phyloP scores from a whole-genome alignment of 495 filamentous ascomycete genomes.

The Penicillium malachiteum region DNA sequence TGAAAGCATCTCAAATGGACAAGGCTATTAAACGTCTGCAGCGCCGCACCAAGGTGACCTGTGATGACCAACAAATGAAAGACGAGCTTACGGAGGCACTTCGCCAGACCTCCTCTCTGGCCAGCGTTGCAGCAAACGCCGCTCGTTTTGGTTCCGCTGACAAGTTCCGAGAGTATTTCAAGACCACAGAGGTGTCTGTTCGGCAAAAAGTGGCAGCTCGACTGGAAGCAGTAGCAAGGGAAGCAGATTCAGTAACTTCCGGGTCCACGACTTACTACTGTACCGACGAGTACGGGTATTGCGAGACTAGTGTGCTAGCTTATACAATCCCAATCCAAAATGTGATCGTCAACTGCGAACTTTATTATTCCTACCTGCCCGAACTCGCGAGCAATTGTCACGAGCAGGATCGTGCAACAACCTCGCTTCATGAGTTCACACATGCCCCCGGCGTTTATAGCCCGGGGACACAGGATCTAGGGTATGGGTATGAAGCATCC shows the following conservation, averaged over 20 bases:
- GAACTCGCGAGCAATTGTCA: conserved; percentile 48
- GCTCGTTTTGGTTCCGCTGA: conserved; percentile 47
- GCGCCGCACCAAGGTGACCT: conserved; percentile 50
- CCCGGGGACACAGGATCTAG: conserved; percentile 56
- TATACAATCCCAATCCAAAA: conserved; percentile 54
- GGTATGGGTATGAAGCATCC: conserved; percentile 57
- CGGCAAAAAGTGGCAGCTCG: conserved; percentile 52
- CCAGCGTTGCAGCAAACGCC: conserved; percentile 52
- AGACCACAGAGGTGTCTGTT: conserved; percentile 44
- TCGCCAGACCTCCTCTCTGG: conserved; percentile 48
- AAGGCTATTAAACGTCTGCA: conserved; percentile 43
- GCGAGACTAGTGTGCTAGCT: conserved; percentile 51
- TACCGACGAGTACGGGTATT: conserved; percentile 49
- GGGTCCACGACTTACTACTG: conserved; percentile 53
- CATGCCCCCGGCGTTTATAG: conserved; percentile 56
- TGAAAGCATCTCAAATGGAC: conserved; percentile 45
- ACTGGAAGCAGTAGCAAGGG: conserved; percentile 48
- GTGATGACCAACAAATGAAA: conserved; percentile 47
- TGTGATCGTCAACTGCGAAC: conserved; percentile 55
- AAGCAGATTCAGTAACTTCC: conserved; percentile 43
- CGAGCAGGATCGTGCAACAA: conserved; percentile 59
- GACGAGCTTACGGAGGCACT: conserved; percentile 46
- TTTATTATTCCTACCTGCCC: conserved; percentile 53
- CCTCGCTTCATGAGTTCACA: conserved; percentile 61
- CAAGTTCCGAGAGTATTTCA: conserved; percentile 63